A percentile compares a stretch with the other conserved stretches of the same genome.
These are phyloP conservation scores for Podospora anserina DNA, from an alignment of 495 filamentous ascomycete species.

Conservation along the genomic window DNA sequence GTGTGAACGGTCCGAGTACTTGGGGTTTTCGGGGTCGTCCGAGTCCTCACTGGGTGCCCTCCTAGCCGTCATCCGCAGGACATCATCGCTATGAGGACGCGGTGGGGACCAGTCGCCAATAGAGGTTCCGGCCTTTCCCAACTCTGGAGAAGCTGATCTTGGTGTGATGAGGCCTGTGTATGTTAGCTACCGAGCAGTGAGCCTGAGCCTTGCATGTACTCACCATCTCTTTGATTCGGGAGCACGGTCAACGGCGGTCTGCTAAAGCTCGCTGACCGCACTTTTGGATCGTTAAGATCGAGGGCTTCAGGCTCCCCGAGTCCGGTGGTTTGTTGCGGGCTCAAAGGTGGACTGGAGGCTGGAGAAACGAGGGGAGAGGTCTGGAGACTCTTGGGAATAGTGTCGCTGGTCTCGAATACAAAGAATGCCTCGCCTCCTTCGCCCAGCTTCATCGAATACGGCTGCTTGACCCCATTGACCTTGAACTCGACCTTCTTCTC, in stretches of 20 bases:
- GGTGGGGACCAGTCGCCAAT: slow-evolving; percentile 45
- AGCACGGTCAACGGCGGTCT: slow-evolving; percentile 40
- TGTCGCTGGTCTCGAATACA: slow-evolving; percentile 89
- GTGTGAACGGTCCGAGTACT: slow-evolving; percentile 53
- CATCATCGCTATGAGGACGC: slow-evolving; percentile 46
- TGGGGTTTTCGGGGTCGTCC: slow-evolving; percentile 36
- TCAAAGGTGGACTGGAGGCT: slow-evolving; percentile 69
- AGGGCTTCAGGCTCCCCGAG: slow-evolving; percentile 83
- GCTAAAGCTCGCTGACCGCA: slow-evolving; percentile 33
- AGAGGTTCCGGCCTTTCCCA: slow-evolving; percentile 42
- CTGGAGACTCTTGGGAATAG: slow-evolving; percentile 83
- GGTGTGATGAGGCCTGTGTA: slow-evolving; percentile 58
- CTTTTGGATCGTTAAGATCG: slow-evolving; percentile 57
- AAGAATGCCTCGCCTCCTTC: slow-evolving; percentile 98
- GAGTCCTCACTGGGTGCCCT: slow-evolving; percentile 46
- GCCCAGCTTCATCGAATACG: slow-evolving; percentile 97
- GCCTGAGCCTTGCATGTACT: background rate
- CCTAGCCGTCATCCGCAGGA: slow-evolving; percentile 36
- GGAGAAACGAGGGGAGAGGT: slow-evolving; percentile 93
- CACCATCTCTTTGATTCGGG: slow-evolving; percentile 31
- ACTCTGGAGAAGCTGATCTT: slow-evolving; percentile 59
- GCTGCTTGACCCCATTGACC: slow-evolving; percentile 87
- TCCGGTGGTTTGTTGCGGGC: slow-evolving; percentile 52
- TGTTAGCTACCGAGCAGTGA: slow-evolving; percentile 14
- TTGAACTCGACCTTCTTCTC: slow-evolving; percentile 99